Evolutionary conservation across 805 yeast species (phyloP), one percentile per base, ranked within the genome.

Genomic region (Hanseniaspora hatyaiensis): DNA sequence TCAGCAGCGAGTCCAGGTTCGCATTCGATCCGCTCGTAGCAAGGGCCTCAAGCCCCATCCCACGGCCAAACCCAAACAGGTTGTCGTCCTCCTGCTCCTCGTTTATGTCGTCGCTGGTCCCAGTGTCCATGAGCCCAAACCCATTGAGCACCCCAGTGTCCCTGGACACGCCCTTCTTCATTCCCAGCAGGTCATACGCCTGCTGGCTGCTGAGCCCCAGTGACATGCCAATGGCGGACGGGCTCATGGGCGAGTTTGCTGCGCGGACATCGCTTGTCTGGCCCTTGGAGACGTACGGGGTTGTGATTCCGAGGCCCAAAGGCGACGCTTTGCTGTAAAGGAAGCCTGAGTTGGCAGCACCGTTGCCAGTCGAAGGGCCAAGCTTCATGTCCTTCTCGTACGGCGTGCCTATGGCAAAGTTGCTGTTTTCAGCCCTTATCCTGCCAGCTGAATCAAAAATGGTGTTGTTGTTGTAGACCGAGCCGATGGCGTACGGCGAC

Each of bases 401-500:
- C 1, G 47, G 42, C 4, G 47, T 40, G n/a, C 44, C 46, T 8
- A 34, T 36, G 6, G 39, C 52, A 34, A 47, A 40, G 12, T 34
- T 40, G 18, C 23, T 23, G 12, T 26, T 39, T 23, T 45, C 49
- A 3, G 38, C 32, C 8, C 18, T 36, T 4, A 45, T 16, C 20
- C 37, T 45, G 8, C 49, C 42, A 15, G 34, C 32, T 3, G 37
- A 23, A 23, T 45, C 49, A 45, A 45, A 45, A 6, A 45, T 45
- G 28, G n/a, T 44, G 26, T 44, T 45, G 16, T 45, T 45, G 20
- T 45, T 37, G 19, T 45, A 45, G 23, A 45, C 49, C 3, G 49
- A 45, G 16, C 49, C 49, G 16, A 45, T 36, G 8, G 49, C 49
- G 31, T 22, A 45, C 9, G 49, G 49, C 16, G 49, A 45, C 3